Percentiles rank a stretch among this genome's conserved stretches.
Conservation (phyloP, 2,329 filamentous ascomycete species). For the Ophiostoma populinum region DNA sequence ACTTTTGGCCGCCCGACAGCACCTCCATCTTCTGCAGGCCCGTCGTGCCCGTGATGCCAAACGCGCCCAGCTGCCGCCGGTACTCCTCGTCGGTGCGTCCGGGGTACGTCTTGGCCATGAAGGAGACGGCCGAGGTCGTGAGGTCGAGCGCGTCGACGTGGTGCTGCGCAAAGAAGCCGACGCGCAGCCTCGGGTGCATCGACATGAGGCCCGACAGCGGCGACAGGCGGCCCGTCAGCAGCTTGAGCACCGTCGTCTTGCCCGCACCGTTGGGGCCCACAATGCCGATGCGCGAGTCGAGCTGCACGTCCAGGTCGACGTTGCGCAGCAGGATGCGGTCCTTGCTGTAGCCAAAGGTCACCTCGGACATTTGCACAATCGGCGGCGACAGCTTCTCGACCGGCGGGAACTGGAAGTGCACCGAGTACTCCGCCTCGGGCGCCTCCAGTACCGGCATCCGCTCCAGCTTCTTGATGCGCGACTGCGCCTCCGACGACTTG, state of each 20-base stretch:
- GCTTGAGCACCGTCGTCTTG: conserved; percentile 95
- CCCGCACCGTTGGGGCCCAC: conserved; percentile 98
- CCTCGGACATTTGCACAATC: conserved; percentile 91
- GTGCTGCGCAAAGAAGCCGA: conserved; percentile 97
- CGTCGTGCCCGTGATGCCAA: conserved; percentile 81
- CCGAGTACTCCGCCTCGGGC: conserved; percentile 85
- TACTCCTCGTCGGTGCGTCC: conserved; percentile 94
- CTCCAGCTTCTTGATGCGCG: conserved; percentile 96
- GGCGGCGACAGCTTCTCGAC: conserved; percentile 95
- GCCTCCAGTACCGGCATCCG: conserved; percentile 84
- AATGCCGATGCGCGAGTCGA: conserved; percentile 95
- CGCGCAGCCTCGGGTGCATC: conserved; percentile 68
- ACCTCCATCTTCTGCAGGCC: conserved; percentile 91
- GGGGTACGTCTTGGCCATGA: conserved; percentile 87
- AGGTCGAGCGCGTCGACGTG: conserved; percentile 94
- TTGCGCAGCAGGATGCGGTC: conserved; percentile 68
- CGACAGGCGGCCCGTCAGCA: conserved; percentile 75
- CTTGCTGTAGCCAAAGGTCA: conserved; percentile 72
- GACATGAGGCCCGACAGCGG: conserved; percentile 70
- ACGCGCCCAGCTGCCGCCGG: conserved; percentile 80
- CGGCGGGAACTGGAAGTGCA: conserved; percentile 93
- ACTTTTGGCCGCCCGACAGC: conserved; percentile 94
- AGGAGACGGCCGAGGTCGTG: conserved; percentile 73
- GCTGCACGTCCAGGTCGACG: conserved; percentile 89
- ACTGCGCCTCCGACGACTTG: conserved; percentile 96